Conservation (phyloP, 495 filamentous ascomycete genomes). For the Penicillium bialowiezense region DNA sequence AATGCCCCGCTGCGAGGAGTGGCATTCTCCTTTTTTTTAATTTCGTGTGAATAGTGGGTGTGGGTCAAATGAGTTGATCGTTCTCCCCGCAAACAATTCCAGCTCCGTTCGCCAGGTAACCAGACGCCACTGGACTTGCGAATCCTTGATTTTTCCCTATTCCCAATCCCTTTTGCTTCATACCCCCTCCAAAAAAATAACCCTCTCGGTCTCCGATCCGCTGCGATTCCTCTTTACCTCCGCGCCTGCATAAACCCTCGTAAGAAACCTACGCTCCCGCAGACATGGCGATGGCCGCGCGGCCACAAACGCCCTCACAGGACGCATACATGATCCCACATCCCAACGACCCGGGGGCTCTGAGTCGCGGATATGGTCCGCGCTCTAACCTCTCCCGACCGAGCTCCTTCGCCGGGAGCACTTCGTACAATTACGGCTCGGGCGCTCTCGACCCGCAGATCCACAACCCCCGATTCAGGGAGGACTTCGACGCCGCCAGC, state of each 20-base stretch:
- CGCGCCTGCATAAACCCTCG: conserved; percentile 1
- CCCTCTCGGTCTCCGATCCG: no score
- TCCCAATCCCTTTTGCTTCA: not conserved
- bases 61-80: conserved; percentile 10
- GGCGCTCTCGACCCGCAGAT: conserved; percentile 43
- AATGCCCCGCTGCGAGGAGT: not conserved
- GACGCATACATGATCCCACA: conserved; percentile 37
- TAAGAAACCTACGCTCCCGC: conserved; percentile 18
- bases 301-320: conserved; percentile 44
- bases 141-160: conserved; percentile 12
- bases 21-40: not conserved
- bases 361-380: conserved; percentile 31
- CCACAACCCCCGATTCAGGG: conserved; percentile 57
- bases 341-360: conserved; percentile 23
- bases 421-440: conserved; percentile 39
- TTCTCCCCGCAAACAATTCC: conserved; percentile 18
- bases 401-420: conserved; percentile 37
- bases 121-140: conserved; percentile 13
- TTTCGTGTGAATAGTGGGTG: conserved; percentile 8
- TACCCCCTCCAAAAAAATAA: not conserved
- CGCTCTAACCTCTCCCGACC: conserved; percentile 34
- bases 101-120: conserved; percentile 29
- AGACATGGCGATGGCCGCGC: conserved; percentile 42
- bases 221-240: conserved; percentile 4
- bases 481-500: conserved; percentile 68